Base-by-base conservation (phyloP, 1,139 yeast species). In the Lodderomyces metapsilosis region DNA sequence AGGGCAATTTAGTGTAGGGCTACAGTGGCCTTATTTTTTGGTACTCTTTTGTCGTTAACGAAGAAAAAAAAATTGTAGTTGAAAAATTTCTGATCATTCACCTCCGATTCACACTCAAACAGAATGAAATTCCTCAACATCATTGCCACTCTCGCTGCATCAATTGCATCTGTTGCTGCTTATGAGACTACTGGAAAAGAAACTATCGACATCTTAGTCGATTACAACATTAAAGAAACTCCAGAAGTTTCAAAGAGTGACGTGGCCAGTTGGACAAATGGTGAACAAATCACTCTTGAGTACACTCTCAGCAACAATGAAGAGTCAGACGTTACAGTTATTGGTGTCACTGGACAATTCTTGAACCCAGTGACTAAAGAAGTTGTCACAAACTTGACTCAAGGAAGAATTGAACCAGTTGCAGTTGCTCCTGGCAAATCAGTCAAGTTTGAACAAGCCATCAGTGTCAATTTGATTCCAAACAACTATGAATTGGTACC, bases 331-430 rank as follows among this genome's bases (percentile, higher is more conserved):
- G 42, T 70, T 34, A 68, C 78, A 18, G 66, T 88, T 43, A 79
- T 84, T 38, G 95, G 91, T 39, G 79, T 84, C 41, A 88, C 91
- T 45, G 96, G 96, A 40, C 62, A 77, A 39, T 74, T 88, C 61
- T 69, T 74, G 44, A 78, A 82, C 49, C 78, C 84, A 22, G 66
- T 66, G 47, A 72, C 74, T 43, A 76, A 80, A 50, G 71, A 72
- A 44, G 54, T 70, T 46, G 61, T 65, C 43, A 79, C 82, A 51
- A 84, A 85, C 58, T 69, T 88, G 57, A 80, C 94, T 25, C 76
- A 80, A 36, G 76, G 80, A 42, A 69, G 77, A 44, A 65, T 87
- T 43, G 94, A 87, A 9, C 88, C 94, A 11, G 46, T 83, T 41
- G 51, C 62, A 4, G 66, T 84, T 44, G 64, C 62, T 31, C 64